Evolutionary conservation across 1,139 yeast genomes (phyloP).

Genomic region (Meyerozyma sp.): DNA sequence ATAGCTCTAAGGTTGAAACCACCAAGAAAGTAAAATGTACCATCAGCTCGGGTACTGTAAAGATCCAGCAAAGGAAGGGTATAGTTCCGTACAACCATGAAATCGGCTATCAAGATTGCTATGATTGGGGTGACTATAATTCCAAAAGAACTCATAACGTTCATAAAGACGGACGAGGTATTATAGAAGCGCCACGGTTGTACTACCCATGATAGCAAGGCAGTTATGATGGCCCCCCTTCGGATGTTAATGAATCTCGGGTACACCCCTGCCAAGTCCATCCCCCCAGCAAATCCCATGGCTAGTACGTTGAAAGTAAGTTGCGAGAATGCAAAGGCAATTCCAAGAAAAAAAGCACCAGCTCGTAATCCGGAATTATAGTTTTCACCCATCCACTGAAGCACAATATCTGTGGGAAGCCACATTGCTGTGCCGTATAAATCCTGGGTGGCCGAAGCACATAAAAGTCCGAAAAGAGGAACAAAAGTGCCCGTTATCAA

Average conservation of each 20-base stretch:
- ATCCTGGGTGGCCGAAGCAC: constrained; percentile 28
- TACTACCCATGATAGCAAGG: constrained; percentile 3
- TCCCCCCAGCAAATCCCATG: constrained; percentile 22
- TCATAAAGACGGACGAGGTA: constrained; percentile 1
- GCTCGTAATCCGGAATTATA: constrained; percentile 21
- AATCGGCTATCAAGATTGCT: constrained; percentile 13
- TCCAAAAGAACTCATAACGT: constrained; percentile 9
- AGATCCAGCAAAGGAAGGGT: constrained; percentile 10
- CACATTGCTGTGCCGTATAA: constrained; percentile 22
- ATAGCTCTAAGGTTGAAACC: constrained; percentile 2
- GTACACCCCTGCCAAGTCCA: constrained; percentile 23
- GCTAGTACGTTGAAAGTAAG: constrained; percentile 18
- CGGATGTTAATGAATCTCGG: constrained; percentile 26
- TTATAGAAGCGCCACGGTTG: constrained; percentile 4
- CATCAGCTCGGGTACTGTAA: constrained; percentile 8
- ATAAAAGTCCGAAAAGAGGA: constrained; percentile 16
- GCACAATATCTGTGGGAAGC: constrained; percentile 30
- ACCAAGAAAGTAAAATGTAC: constrained; percentile 7
- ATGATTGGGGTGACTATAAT: constrained; percentile 13
- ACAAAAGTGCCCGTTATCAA: constrained; percentile 17
- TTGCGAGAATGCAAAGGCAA: constrained; percentile 16
- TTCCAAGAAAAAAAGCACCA: constrained; percentile 25
- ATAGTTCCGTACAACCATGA: constrained; percentile 8
- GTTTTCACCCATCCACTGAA: constrained; percentile 18
- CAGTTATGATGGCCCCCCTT: constrained; percentile 12